Base-by-base conservation (phyloP, 495 filamentous ascomycete genomes). In the Penicillium waksmanii region DNA sequence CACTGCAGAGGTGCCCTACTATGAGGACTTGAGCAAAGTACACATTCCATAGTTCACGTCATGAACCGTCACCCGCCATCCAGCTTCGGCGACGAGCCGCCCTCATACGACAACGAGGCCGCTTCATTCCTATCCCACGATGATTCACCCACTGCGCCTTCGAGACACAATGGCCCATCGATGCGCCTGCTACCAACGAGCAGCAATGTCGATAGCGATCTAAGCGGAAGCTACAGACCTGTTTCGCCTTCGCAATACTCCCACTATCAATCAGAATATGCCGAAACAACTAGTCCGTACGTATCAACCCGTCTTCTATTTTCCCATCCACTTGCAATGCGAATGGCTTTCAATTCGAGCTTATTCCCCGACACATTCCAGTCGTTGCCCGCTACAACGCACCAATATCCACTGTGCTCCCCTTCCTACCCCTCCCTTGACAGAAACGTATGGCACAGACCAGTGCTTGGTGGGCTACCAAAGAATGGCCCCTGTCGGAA, bases 131-230 rank as follows among this genome's bases (percentile, higher is more conserved):
- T 76, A 17, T 67, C 69, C 6, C 73, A 77, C 9, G 50, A 62
- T 17, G 72, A 76, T 13, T 72, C 73, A 12, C 68, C 70, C 40
- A 51, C 50, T 17, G 58, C 62, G 17, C 40, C 64, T 7, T 51
- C 69, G 3, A 68, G 69, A 31, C 69, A 63, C 5, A 66, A 67
- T 71, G 83, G 80, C 40, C 71, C 82, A 15, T 84, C 85, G 0
- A 86, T 88, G 85, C 81, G 86, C 15, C 70, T 89, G 65, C 66
- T 89, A 55, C 84, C 84, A 6, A 78, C 79, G n/a, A 78, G 72
- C 27, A 77, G 83, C 33, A 78, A 82, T 10, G 63, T 66, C 18
- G 66, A 74, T 53, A 53, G 50, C 7, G 70, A 76, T 19, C 11
- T 66, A 51, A 58, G 58, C 44, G 60, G 58, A 36, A 69, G 67